Evolutionary conservation across 169 alveolate species (phyloP).

Genomic region (Babesia sp.): DNA sequence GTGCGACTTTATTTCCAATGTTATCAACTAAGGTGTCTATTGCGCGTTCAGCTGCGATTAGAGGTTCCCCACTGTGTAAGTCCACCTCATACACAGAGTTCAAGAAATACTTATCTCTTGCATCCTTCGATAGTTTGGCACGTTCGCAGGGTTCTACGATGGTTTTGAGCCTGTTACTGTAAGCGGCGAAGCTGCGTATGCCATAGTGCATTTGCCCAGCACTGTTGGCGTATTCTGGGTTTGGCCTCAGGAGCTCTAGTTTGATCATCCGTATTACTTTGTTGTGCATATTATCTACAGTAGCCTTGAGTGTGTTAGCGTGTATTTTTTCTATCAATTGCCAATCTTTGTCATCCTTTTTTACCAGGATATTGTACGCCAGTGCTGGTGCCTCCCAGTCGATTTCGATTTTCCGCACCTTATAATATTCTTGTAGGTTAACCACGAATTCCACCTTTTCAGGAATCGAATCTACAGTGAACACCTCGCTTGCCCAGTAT

Average conservation of each 20-base stretch:
- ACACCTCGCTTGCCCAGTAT: slow-evolving; percentile 80
- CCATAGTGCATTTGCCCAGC: slow-evolving; percentile 78
- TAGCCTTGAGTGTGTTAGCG: slow-evolving; percentile 65
- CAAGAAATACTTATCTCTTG: slow-evolving; percentile 87
- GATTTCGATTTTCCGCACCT: slow-evolving; percentile 72
- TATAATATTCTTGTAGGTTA: slow-evolving; percentile 79
- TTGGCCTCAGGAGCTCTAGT: slow-evolving; percentile 69
- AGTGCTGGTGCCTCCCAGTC: slow-evolving; percentile 88
- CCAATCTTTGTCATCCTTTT: slow-evolving; percentile 73
- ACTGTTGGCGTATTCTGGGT: slow-evolving; percentile 68
- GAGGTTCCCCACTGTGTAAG: slow-evolving; percentile 68
- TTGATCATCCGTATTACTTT: slow-evolving; percentile 71
- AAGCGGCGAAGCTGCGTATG: slow-evolving; percentile 75
- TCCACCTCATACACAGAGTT: slow-evolving; percentile 84
- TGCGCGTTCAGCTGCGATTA: slow-evolving; percentile 51
- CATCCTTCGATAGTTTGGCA: slow-evolving; percentile 82
- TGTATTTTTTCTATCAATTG: slow-evolving; percentile 34
- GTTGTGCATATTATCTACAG: slow-evolving; percentile 68
- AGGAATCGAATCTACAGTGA: slow-evolving; percentile 72
- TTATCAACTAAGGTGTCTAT: slow-evolving; percentile 48
- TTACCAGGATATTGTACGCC: slow-evolving; percentile 71
- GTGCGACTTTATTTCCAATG: slow-evolving; percentile 47
- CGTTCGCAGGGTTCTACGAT: slow-evolving; percentile 84
- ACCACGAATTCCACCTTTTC: slow-evolving; percentile 74
- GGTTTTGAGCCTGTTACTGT: slow-evolving; percentile 83